These are phyloP conservation scores for Nigrograna mackinnonii DNA, from an alignment of 2,329 filamentous ascomycete species.

Conservation along the genomic window DNA sequence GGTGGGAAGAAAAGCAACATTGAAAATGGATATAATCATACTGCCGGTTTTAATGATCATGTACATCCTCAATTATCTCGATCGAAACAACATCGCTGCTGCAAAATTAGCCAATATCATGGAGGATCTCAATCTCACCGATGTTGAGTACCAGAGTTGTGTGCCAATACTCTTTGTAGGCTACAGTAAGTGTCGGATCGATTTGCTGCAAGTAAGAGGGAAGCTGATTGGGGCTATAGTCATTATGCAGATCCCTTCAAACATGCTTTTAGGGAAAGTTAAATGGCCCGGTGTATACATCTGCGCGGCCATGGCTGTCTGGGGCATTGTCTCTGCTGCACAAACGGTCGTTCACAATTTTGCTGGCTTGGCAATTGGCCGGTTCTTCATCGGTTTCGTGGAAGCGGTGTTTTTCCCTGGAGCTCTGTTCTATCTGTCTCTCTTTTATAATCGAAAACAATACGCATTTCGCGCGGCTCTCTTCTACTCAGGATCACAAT, in stretches of 20 bases:
- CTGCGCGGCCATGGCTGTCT: constrained; percentile 18
- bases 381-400: constrained; percentile 22
- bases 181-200: too few species aligned
- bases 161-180: constrained; percentile 62
- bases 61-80: constrained; percentile 20
- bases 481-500: constrained; percentile 39
- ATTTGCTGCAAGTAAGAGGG: too few species aligned
- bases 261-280: constrained; percentile 21
- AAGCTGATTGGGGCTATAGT: too few species aligned
- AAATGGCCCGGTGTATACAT: constrained; percentile 21
- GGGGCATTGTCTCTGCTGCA: constrained; percentile 21
- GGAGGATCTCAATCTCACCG: constrained; percentile 22
- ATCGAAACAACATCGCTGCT: constrained; percentile 21
- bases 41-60: constrained; percentile 21
- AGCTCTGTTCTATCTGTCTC: constrained; percentile 58
- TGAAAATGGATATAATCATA: too few species aligned
- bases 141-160: constrained; percentile 19
- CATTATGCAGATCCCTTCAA: constrained; percentile 22
- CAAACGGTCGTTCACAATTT: too few species aligned
- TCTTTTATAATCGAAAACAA: constrained; percentile 25
- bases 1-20: too few species aligned
- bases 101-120: constrained; percentile 23
- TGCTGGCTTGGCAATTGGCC: too few species aligned
- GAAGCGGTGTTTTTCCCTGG: constrained; percentile 59
- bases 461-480: constrained; percentile 31